A percentile compares a stretch with the other conserved stretches of the same genome.
phyloP scores from a whole-genome alignment of 306 rosid genomes.

The Macrotyloma uniflorum region DNA sequence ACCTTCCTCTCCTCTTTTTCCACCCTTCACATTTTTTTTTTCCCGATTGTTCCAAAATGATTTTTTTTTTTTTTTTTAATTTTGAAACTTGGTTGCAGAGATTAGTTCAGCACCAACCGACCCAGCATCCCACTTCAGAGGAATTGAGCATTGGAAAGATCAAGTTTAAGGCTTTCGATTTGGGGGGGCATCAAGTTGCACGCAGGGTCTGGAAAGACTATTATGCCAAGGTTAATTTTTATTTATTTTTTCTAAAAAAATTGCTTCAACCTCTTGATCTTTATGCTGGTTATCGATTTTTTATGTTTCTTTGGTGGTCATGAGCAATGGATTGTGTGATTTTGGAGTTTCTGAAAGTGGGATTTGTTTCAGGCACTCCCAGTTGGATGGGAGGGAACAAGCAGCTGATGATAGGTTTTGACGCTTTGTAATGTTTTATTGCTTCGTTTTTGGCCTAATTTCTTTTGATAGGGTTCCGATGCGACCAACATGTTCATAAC shows the following conservation, averaged over 20 bases:
- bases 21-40: neutral
- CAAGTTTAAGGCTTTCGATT: constrained; percentile 89
- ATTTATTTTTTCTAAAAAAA: neutral
- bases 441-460: constrained; percentile 17
- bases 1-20: neutral
- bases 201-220: constrained; percentile 94
- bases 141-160: constrained; percentile 85
- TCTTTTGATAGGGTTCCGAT: constrained; percentile 20
- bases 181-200: constrained; percentile 91
- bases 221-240: constrained; percentile 66
- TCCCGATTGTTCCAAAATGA: neutral
- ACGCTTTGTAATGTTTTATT: neutral
- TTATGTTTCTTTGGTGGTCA: neutral
- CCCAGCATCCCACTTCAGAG: constrained; percentile 88
- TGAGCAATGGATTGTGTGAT: neutral
- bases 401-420: neutral
- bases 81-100: constrained; percentile 49
- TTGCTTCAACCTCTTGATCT: neutral
- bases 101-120: constrained; percentile 88
- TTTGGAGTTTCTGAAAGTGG: constrained; percentile 22
- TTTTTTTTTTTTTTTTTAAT: neutral
- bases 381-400: constrained; percentile 11
- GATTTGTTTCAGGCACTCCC: constrained; percentile 21
- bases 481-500: constrained; percentile 15
- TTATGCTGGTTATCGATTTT: neutral